Percentiles rank a stretch among this genome's conserved stretches.
phyloP scores from a whole-genome alignment of 1,284 basidiomycete genomes.

The Fomitopsis schrenkii region DNA sequence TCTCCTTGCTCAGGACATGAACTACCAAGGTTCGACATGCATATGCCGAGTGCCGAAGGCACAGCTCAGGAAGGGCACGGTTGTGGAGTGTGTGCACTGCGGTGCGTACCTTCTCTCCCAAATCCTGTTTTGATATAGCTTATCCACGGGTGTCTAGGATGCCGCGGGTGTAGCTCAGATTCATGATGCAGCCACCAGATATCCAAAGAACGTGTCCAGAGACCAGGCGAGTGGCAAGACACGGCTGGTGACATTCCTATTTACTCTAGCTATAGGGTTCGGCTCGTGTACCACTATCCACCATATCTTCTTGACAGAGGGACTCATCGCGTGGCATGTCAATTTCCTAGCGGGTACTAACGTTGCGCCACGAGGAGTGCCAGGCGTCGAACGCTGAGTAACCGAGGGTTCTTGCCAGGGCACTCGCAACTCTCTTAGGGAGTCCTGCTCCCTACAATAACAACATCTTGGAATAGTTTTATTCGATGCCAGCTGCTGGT shows the following conservation, averaged over 20 bases:
- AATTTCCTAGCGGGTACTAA: background rate
- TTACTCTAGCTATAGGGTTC: background rate
- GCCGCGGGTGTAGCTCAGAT: slow-evolving; percentile 22
- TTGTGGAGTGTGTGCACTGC: slow-evolving; percentile 98
- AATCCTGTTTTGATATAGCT: background rate
- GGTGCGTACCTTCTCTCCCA: slow-evolving; percentile 51
- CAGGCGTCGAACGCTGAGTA: background rate
- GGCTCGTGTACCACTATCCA: background rate
- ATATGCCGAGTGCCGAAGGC: slow-evolving; percentile 97
- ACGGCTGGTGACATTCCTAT: background rate
- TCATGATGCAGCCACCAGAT: slow-evolving; percentile 9
- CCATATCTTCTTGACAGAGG: background rate
- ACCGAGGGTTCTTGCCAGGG: background rate
- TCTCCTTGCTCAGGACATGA: slow-evolving; percentile 78
- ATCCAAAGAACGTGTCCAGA: background rate
- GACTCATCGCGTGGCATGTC: background rate
- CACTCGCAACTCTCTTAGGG: background rate
- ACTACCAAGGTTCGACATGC: slow-evolving; percentile 99
- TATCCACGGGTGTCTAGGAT: slow-evolving; percentile 7
- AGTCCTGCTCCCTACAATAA: background rate
- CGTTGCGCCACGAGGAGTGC: background rate
- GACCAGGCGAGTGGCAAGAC: background rate
- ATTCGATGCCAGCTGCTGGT: background rate
- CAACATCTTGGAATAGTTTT: background rate
- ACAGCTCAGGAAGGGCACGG: slow-evolving; percentile 83